phyloP scores from a whole-genome alignment of 352 stramenopile genomes.

The Discostella stelligera region DNA sequence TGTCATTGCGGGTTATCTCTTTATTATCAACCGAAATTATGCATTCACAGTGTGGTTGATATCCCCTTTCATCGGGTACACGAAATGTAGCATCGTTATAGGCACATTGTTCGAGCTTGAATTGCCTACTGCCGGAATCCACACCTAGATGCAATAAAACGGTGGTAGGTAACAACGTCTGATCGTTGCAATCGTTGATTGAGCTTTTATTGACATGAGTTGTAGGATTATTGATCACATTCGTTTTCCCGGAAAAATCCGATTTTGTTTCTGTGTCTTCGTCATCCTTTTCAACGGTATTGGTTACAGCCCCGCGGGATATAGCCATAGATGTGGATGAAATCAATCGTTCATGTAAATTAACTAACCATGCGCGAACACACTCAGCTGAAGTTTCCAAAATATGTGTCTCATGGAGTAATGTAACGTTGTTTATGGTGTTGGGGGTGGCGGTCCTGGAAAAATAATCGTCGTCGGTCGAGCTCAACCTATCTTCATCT shows the following conservation, averaged over 20 bases:
- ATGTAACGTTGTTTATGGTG: background rate
- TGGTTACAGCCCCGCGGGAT: background rate
- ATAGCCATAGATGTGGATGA: conserved; percentile 1
- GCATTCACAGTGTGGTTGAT: conserved; percentile 52
- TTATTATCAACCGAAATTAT: conserved; percentile 36
- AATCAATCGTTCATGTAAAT: conserved; percentile 20
- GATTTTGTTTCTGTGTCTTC: background rate
- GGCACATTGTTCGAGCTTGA: conserved; percentile 77
- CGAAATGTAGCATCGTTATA: conserved; percentile 84
- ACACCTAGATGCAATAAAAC: conserved; percentile 79
- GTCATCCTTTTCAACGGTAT: background rate
- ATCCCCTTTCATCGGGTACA: conserved; percentile 70
- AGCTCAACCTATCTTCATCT: conserved; percentile 19
- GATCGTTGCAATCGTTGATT: background rate
- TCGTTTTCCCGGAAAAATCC: background rate
- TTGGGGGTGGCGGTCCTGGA: background rate
- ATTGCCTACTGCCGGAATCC: conserved; percentile 54
- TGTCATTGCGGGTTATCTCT: background rate
- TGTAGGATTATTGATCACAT: background rate
- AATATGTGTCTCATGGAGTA: conserved; percentile 40
- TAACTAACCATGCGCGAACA: conserved; percentile 42
- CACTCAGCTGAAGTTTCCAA: conserved; percentile 67
- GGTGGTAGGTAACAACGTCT: conserved; percentile 3
- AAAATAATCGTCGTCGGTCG: background rate
- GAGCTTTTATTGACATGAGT: background rate